phyloP scores from a whole-genome alignment of 805 yeast species.

The Ogataea siamensis region DNA sequence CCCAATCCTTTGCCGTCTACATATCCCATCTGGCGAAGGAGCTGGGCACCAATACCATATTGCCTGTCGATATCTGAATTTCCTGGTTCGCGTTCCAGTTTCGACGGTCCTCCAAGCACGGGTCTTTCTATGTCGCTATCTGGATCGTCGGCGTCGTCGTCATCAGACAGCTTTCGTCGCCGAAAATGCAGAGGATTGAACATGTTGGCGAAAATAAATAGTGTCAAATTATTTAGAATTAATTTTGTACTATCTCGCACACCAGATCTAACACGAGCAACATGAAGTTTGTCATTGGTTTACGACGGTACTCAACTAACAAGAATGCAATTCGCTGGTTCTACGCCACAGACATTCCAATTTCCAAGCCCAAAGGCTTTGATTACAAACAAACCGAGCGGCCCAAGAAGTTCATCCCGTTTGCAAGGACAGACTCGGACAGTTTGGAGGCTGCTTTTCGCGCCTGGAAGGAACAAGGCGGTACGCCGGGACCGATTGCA shows the following conservation, averaged over 20 bases:
- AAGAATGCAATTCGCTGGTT: constrained; percentile 51
- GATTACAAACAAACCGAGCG: constrained; percentile 47
- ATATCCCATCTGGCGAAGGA: constrained; percentile 85
- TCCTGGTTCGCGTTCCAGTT: background rate
- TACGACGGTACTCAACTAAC: constrained; percentile 5
- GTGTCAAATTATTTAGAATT: too few species aligned
- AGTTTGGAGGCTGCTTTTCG: constrained; percentile 55
- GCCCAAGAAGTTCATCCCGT: constrained; percentile 65
- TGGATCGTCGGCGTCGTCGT: background rate
- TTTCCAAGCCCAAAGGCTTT: constrained; percentile 60
- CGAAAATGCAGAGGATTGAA: constrained; percentile 10
- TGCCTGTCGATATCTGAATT: constrained; percentile 10
- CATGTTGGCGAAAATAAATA: constrained; percentile 1
- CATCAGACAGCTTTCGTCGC: constrained; percentile 7
- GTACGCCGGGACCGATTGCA: constrained; percentile 36
- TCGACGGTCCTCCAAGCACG: constrained; percentile 1
- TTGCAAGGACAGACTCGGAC: constrained; percentile 59
- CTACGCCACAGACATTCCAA: constrained; percentile 78
- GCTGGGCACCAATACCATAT: constrained; percentile 84
- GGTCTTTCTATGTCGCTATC: constrained; percentile 7
- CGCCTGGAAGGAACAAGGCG: constrained; percentile 7
- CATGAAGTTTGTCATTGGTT: background rate
- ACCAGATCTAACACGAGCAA: background rate
- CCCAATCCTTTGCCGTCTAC: constrained; percentile 86
- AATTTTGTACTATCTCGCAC: background rate